A percentile compares a stretch with the other conserved stretches of the same genome.
These are phyloP conservation scores for Carex pumila DNA, from an alignment of 176 grass and related monocot genomes.

Conservation along the genomic window DNA sequence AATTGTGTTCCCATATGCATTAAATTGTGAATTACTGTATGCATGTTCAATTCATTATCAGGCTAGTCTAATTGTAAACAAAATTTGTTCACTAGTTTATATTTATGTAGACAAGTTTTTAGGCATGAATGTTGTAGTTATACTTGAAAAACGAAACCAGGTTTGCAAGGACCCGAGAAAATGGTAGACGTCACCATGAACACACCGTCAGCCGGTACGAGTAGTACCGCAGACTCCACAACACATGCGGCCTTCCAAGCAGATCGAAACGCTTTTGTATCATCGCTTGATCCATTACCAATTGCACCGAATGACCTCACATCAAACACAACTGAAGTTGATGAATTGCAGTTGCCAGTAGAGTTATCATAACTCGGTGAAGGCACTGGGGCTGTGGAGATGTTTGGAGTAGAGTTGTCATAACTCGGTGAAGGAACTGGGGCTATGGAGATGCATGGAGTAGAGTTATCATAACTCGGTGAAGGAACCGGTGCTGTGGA, in stretches of 20 bases:
- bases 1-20: neutral
- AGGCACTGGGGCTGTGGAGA: neutral
- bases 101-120: neutral
- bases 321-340: constrained; percentile 31
- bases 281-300: constrained; percentile 41
- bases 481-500: neutral
- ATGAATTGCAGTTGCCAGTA: neutral
- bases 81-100: neutral
- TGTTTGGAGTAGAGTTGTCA: neutral
- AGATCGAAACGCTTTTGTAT: constrained; percentile 52
- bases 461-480: neutral
- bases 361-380: neutral
- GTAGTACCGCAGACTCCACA: constrained; percentile 21
- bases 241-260: constrained; percentile 69
- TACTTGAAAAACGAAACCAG: constrained; percentile 49
- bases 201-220: constrained; percentile 55
- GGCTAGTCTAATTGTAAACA: neutral
- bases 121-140: neutral
- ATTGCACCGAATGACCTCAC: constrained; percentile 48
- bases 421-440: neutral
- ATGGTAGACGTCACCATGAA: constrained; percentile 66
- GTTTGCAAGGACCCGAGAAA: constrained; percentile 53
- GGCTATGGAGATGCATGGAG: neutral
- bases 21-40: neutral
- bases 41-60: neutral